Percentiles rank a stretch among this genome's conserved stretches.
Evolutionary conservation across 140 eudicot genomes (phyloP).

Genomic region (Stevia rebaudiana): DNA sequence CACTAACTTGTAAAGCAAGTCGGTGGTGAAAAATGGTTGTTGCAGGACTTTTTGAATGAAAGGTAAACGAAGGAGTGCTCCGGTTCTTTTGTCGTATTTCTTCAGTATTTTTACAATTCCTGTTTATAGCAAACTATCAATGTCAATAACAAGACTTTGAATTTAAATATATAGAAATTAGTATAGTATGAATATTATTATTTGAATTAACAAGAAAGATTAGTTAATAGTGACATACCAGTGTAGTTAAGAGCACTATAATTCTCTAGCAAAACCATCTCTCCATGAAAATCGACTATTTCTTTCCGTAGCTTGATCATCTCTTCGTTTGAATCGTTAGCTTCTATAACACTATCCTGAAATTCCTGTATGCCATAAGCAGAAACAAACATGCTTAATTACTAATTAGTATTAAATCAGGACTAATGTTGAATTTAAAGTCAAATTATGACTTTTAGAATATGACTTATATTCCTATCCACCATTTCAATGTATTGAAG

Average conservation of each 20-base stretch:
- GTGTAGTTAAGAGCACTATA: conserved; percentile 89
- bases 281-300: conserved; percentile 82
- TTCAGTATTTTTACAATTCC: conserved; percentile 54
- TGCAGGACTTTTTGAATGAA: conserved; percentile 61
- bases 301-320: conserved; percentile 59
- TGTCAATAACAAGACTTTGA: conserved; percentile 8
- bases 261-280: conserved; percentile 79
- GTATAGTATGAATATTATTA: background rate
- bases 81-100: conserved; percentile 59
- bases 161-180: background rate
- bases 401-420: background rate
- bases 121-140: conserved; percentile 3
- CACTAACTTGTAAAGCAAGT: conserved; percentile 57
- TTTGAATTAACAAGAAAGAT: background rate
- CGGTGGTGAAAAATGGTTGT: conserved; percentile 66
- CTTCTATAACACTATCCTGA: conserved; percentile 56
- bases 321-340: conserved; percentile 45
- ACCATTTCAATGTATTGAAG: conserved; percentile 28
- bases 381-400: conserved; percentile 11
- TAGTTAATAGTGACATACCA: conserved; percentile 44
- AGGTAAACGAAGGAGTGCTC: conserved; percentile 61
- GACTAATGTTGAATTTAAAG: conserved; percentile 9
- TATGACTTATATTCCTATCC: conserved; percentile 20
- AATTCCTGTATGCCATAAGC: conserved; percentile 39
- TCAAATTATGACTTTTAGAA: conserved; percentile 18